Conservation (phyloP, 2,329 filamentous ascomycete species). For the Phaeosphaeriaceae sp. region DNA sequence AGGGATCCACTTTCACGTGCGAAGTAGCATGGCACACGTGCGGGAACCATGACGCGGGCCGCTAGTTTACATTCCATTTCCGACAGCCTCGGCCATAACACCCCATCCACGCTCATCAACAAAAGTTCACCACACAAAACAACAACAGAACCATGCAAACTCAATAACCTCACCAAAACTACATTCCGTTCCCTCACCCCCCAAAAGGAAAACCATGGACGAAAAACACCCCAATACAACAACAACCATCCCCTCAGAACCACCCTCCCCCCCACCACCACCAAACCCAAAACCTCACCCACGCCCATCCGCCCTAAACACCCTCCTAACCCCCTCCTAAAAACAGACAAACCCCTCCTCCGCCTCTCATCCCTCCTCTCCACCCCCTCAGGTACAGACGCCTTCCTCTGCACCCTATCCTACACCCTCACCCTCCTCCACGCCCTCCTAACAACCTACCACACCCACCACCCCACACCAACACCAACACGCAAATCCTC, state of each 20-base stretch:
- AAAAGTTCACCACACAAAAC: neutral
- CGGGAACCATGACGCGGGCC: neutral
- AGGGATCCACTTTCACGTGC: neutral
- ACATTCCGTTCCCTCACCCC: neutral
- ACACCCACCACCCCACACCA: constrained; percentile 41
- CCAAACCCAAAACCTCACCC: constrained; percentile 12
- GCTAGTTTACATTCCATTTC: neutral
- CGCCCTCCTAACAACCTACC: no score
- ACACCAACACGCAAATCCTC: constrained; percentile 40
- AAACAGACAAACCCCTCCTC: constrained; percentile 40
- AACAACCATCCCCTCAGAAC: constrained; percentile 30
- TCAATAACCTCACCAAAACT: neutral
- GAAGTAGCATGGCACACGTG: neutral
- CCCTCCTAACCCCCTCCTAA: constrained; percentile 15
- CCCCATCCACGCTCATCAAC: neutral
- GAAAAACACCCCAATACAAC: constrained; percentile 20
- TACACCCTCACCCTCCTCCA: constrained; percentile 54
- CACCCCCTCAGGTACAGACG: constrained; percentile 49
- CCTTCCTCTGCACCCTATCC: constrained; percentile 50
- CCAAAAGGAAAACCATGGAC: constrained; percentile 22
- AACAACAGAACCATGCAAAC: neutral
- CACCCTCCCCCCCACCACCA: constrained; percentile 9
- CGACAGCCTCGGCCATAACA: constrained; percentile 4
- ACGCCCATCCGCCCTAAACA: constrained; percentile 9
- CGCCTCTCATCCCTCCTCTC: constrained; percentile 48